Evolutionary conservation across 2,329 filamentous ascomycete genomes (phyloP).

Genomic region (Clonostachys byssicola): DNA sequence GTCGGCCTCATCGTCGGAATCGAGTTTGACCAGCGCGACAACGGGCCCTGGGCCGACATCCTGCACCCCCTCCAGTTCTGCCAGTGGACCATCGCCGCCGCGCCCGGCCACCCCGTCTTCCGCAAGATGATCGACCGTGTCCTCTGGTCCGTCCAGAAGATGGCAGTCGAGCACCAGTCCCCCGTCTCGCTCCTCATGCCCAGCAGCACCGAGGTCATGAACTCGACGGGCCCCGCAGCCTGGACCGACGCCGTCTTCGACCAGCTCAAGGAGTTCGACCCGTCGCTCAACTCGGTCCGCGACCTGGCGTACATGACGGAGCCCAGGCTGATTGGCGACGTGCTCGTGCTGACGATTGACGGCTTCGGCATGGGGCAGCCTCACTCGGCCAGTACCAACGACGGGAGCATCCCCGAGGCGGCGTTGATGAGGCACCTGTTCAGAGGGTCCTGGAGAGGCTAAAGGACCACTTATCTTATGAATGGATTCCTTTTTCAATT

Average conservation of each 20-base stretch:
- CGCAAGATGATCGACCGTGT: constrained; percentile 14
- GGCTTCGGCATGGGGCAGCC: constrained; percentile 1
- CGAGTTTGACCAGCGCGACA: constrained; percentile 19
- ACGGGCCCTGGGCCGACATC: constrained; percentile 14
- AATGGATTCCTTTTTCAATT: too few species aligned
- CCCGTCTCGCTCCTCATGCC: too few species aligned
- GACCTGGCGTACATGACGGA: background rate
- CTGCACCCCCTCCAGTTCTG: constrained; percentile 20
- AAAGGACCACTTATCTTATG: too few species aligned
- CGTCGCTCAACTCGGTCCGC: constrained; percentile 4
- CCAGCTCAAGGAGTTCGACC: constrained; percentile 13
- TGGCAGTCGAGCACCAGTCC: background rate
- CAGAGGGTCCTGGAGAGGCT: constrained; percentile 1
- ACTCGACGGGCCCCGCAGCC: constrained; percentile 20
- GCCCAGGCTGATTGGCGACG: background rate
- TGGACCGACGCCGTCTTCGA: constrained; percentile 22
- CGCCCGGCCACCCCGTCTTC: constrained; percentile 20
- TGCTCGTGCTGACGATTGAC: constrained; percentile 1
- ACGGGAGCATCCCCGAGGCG: background rate
- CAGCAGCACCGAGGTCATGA: constrained; percentile 17
- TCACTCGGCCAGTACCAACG: background rate
- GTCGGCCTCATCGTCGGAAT: constrained; percentile 17
- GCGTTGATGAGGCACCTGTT: constrained; percentile 1
- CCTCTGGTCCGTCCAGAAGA: constrained; percentile 7
- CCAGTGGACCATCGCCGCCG: constrained; percentile 24